phyloP scores from a whole-genome alignment of 495 filamentous ascomycete species.

The Thozetella sp. region DNA sequence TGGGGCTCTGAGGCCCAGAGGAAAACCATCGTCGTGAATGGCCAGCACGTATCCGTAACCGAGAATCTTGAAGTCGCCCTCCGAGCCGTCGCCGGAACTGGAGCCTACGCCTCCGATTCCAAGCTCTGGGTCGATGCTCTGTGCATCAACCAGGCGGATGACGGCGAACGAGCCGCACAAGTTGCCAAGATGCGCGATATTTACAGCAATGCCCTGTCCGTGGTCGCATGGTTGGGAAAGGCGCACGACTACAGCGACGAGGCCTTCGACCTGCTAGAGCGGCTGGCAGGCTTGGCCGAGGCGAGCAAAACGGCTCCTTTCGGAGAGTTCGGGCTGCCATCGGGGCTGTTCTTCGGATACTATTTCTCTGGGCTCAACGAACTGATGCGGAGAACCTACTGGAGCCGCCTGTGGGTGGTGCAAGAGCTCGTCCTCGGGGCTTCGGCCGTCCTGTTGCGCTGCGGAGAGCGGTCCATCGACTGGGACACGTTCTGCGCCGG shows the following conservation, averaged over 20 bases:
- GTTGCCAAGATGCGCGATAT: constrained; percentile 9
- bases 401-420: constrained; percentile 11
- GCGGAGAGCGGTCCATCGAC: constrained; percentile 8
- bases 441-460: constrained; percentile 3
- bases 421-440: constrained; percentile 11
- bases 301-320: neutral
- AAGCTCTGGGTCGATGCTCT: constrained; percentile 14
- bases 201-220: constrained; percentile 7
- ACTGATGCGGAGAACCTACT: constrained; percentile 9
- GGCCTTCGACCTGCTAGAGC: constrained; percentile 1
- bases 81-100: neutral
- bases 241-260: neutral
- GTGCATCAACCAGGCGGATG: constrained; percentile 14
- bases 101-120: neutral
- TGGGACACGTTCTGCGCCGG: constrained; percentile 19
- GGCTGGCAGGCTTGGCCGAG: neutral
- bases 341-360: neutral
- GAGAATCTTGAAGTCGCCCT: constrained; percentile 6
- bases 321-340: neutral
- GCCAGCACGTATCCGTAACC: neutral
- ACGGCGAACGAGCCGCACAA: neutral
- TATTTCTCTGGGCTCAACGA: constrained; percentile 5
- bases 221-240: constrained; percentile 5
- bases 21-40: constrained; percentile 2
- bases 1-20: constrained; percentile 3